Percentiles rank a stretch among this genome's conserved stretches.
Conservation (phyloP, 306 rosid species). For the Carpinus viminea region DNA sequence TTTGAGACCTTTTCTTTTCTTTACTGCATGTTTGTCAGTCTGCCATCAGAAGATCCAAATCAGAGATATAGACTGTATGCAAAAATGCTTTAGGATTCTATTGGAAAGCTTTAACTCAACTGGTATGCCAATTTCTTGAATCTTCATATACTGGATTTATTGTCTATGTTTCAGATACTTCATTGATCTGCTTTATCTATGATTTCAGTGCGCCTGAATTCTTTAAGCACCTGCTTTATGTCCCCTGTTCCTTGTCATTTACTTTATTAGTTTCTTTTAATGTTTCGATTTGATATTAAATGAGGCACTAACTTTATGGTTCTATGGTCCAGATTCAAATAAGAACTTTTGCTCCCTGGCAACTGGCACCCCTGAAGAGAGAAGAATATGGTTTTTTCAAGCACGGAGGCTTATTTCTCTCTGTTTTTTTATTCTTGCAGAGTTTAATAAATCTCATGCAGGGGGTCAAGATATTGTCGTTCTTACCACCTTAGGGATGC, state of each 20-base stretch:
- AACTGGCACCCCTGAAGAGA: constrained; percentile 69
- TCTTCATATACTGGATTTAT: constrained; percentile 24
- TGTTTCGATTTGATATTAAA: constrained; percentile 13
- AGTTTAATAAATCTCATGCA: constrained; percentile 49
- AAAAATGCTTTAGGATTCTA: constrained; percentile 64
- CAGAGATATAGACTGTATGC: constrained; percentile 49
- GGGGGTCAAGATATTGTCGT: constrained; percentile 50
- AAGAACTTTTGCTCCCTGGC: constrained; percentile 75
- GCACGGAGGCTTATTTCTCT: constrained; percentile 62
- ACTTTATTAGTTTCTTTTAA: neutral
- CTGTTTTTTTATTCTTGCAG: constrained; percentile 63
- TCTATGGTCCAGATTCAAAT: constrained; percentile 48
- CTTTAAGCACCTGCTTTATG: constrained; percentile 1
- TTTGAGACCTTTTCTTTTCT: constrained; percentile 88
- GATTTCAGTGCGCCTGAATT: neutral
- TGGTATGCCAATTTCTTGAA: constrained; percentile 50
- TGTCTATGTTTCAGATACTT: constrained; percentile 25
- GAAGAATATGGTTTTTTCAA: constrained; percentile 80
- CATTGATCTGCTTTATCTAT: neutral
- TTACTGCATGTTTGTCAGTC: constrained; percentile 49
- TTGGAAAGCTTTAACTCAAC: constrained; percentile 72
- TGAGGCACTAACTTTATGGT: constrained; percentile 22
- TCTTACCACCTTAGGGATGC: constrained; percentile 73
- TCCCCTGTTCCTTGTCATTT: neutral
- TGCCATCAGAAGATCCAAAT: constrained; percentile 39